phyloP scores from a whole-genome alignment of 1,284 basidiomycete genomes.

The Coriolopsis trogii region DNA sequence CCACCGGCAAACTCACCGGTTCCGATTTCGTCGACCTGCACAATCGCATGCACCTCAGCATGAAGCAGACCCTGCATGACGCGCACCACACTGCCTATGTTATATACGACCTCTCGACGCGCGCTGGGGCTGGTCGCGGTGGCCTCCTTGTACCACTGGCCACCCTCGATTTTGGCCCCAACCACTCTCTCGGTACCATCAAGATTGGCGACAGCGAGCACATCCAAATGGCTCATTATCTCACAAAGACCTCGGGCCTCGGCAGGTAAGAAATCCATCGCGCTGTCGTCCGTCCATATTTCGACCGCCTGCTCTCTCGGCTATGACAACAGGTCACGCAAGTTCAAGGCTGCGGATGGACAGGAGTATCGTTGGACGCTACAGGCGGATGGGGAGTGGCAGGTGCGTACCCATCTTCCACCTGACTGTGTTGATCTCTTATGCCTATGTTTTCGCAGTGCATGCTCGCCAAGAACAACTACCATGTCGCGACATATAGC shows the following conservation, averaged over 20 bases:
- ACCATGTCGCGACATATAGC: conserved; percentile 60
- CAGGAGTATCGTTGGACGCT: conserved; percentile 62
- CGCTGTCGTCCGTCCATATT: background rate
- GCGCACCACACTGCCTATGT: conserved; percentile 48
- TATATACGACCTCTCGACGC: conserved; percentile 45
- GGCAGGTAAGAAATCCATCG: conserved; percentile 40
- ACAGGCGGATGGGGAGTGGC: conserved; percentile 54
- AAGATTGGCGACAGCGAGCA: conserved; percentile 41
- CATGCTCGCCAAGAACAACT: conserved; percentile 46
- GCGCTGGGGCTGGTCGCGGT: conserved; percentile 24
- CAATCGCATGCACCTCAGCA: conserved; percentile 54
- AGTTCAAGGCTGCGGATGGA: conserved; percentile 59
- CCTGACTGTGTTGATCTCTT: background rate
- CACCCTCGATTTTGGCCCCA: conserved; percentile 52
- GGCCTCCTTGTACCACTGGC: conserved; percentile 42
- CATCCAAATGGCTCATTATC: conserved; percentile 55
- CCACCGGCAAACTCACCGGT: conserved; percentile 50
- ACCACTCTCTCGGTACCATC: conserved; percentile 54
- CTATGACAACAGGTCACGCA: conserved; percentile 46
- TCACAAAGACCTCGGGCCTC: conserved; percentile 42
- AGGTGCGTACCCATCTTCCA: conserved; percentile 41
- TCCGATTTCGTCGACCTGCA: conserved; percentile 65
- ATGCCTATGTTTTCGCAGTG: conserved; percentile 45
- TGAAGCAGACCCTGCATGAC: conserved; percentile 50
- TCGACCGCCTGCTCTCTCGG: background rate